Evolutionary conservation across 2,329 filamentous ascomycete species (phyloP).

Genomic region (Cladosporium sp.): DNA sequence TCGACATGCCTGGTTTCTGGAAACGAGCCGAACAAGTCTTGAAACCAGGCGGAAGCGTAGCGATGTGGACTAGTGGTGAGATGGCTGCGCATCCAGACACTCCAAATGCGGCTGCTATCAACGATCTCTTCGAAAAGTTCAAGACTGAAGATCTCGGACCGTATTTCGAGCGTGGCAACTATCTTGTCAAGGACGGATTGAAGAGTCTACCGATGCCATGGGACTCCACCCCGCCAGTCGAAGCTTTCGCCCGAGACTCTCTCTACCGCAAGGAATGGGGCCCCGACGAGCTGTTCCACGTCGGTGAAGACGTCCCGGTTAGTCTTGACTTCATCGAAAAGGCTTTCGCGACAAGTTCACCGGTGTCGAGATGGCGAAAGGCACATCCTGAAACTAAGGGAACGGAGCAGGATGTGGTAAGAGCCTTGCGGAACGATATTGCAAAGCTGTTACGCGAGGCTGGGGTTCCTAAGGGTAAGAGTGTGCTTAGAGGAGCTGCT

Average conservation of each 20-base stretch:
- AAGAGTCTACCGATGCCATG: slow-evolving; percentile 47
- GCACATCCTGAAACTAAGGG: slow-evolving; percentile 39
- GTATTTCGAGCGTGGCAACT: slow-evolving; percentile 43
- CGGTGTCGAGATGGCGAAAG: slow-evolving; percentile 43
- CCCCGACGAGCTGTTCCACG: neutral
- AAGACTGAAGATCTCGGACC: slow-evolving; percentile 35
- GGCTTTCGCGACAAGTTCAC: slow-evolving; percentile 39
- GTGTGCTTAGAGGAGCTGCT: neutral
- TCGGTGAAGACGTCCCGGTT: slow-evolving; percentile 19
- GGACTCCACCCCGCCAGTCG: slow-evolving; percentile 33
- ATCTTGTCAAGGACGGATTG: slow-evolving; percentile 40
- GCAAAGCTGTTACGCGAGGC: neutral
- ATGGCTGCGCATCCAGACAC: slow-evolving; percentile 30
- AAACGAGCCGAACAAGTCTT: slow-evolving; percentile 43
- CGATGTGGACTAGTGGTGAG: slow-evolving; percentile 44
- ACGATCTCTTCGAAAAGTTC: slow-evolving; percentile 38
- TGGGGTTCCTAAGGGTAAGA: neutral
- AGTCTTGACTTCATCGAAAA: slow-evolving; percentile 25
- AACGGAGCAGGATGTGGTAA: slow-evolving; percentile 37
- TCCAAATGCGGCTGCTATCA: slow-evolving; percentile 41
- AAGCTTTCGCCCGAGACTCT: slow-evolving; percentile 36
- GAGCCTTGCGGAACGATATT: neutral
- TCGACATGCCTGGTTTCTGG: slow-evolving; percentile 53
- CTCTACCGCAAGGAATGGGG: slow-evolving; percentile 46
- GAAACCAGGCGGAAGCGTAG: slow-evolving; percentile 52